Evolutionary conservation across 1,139 yeast genomes (phyloP), one percentile per base, ranked within the genome.

Genomic region (Yamadazyma sp.): DNA sequence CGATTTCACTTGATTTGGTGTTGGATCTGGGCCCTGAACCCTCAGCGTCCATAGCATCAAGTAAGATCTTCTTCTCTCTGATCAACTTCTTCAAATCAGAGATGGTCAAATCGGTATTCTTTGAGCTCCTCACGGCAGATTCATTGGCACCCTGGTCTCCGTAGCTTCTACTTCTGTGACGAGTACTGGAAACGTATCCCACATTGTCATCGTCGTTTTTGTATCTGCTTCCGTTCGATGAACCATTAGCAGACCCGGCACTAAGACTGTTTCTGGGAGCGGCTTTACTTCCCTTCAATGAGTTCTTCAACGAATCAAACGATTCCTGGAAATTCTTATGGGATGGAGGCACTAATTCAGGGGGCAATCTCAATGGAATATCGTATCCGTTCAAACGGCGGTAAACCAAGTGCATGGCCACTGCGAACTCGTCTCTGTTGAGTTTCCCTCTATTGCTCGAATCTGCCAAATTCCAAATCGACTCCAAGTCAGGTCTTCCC

Each of bases 381-480:
- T 86, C 85, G 49, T 75, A 73, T 0, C 91, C 91, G 55, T 83
- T 84, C 54, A 85, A 66, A 48, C 87, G 71, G 56, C 89, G 75
- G 61, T 85, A 85, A 26, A 85, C 86, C 47, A 85, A 66, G 64
- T 85, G 91, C 94, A 85, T 85, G 17, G 92, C 92, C 34, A 84
- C 83, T 0, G 89, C 83, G 64, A 85, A 85, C 53, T 84, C 89
- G 58, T 85, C 91, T 53, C 79, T 81, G 56, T 83, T 84, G 49
- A 85, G 71, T 56, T 79, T 82, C 2, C 92, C 89, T 42, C 81
- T 74, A 54, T 84, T 83, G 40, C 81, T 80, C 16, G 79, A 70
- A 55, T 86, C 91, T 27, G 85, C 78, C 48, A 85, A 68, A 40
- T 85, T 88, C 98, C 98, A 92, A 47, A 92, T 87, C 28, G 82